Base-by-base conservation (phyloP, 495 filamentous ascomycete species). In the Penicillium bovifimosum region DNA sequence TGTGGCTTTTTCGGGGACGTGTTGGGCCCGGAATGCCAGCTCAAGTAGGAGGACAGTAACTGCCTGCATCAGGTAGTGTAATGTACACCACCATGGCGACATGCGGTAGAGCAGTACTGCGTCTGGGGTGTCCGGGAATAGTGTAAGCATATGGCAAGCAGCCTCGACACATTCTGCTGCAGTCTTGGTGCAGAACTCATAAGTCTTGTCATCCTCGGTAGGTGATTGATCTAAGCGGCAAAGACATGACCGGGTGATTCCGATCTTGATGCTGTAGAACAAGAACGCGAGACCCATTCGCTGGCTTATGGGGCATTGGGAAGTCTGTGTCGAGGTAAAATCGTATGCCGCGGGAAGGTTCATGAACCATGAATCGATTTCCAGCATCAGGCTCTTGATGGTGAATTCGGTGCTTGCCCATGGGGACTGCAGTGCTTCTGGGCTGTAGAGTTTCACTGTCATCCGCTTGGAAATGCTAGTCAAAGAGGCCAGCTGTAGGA, bases 61-160 rank as follows among this genome's bases (percentile, higher is more conserved):
- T 13, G 83, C 78, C 64, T 84, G 80, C 69, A 82, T 84, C 13
- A 86, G 61, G 39, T 81, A 81, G 61, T 86, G 84, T 1, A 86
- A 61, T 6, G 78, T 70, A 47, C 73, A 79, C 84, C 84, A 87
- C 81, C 83, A 87, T 17, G 80, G 79, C 2, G 73, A 70, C 18
- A 74, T 71, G 13, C 68, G 67, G 56, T 82, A 76, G 3, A 85
- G 62, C 1, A 70, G 47, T n/a, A 54, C 54, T 11, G 60, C 61
- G 11, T 70, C 67, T 10, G 66, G 61, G 10, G 62, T 57, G 41
- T 77, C 68, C n/a, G 75, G 77, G n/a, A 87, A 66, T 11, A 85
- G 64, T 1, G 64, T 69, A 6, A 86, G 61, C 52, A 80, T 75
- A 31, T 75, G 69, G 27, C 76, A 75, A 2, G 84, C 84, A 27